Evolutionary conservation across 148 eudicot genomes (phyloP), one percentile per base, ranked within the genome.

Genomic region (Rhododendron vialii): DNA sequence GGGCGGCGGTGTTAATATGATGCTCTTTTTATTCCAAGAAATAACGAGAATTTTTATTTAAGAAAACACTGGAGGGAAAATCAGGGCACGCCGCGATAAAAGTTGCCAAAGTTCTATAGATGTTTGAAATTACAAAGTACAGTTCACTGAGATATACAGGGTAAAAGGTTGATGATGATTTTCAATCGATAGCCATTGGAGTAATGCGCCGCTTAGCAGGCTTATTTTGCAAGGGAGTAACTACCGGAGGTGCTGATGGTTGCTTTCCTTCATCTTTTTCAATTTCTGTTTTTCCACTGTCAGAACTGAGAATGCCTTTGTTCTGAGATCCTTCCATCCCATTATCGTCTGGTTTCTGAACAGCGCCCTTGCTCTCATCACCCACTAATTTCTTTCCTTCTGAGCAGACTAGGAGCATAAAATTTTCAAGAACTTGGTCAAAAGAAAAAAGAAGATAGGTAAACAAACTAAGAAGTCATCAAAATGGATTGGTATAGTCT

Each of bases 161-260:
- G 51, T 35, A 20, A 50, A 33, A 30, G 69, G 74, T 55, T 2
- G 2, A 69, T 86, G 45, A 87, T 65, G 90, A 71, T 26, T 30
- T 3, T 80, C 67, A 95, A 91, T 92, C 95, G 17, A 95, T 93
- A 24, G 96, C 98, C 92, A 95, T 93, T 0, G 99, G 99, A 73
- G 98, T 97, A 87, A 97, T 97, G 53, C 99, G 94, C 90, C 92
- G 92, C 92, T 92, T 95, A 59, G 98, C 93, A 43, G 98, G 91
- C 90, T 92, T 96, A 86, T 75, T 92, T 82, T 92, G 82, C 38
- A 59, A 48, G 30, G 93, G 87, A 43, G 90, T 79, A 78, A 55
- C 89, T 3, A 79, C 67, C 35, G 90, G 78, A 71, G 53, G 71
- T 57, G 91, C 41, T 24, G 86, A 82, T 82, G 85, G 85, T 85